A percentile compares a stretch with the other conserved stretches of the same genome.
Evolutionary conservation across 2,329 filamentous ascomycete species (phyloP).

Genomic region (Aureobasidium sp.): DNA sequence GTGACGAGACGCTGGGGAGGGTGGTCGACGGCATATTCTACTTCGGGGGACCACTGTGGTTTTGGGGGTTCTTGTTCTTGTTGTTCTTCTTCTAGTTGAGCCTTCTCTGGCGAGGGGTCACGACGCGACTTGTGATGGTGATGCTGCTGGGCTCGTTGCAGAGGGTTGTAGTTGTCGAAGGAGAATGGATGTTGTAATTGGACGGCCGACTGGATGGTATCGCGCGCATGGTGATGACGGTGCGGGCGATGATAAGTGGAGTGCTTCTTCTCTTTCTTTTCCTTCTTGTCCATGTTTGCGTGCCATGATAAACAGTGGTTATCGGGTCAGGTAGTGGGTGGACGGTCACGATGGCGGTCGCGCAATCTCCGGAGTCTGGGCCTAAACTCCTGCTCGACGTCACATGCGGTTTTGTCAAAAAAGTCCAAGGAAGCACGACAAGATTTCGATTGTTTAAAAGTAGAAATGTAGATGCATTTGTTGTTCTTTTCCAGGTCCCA

Average conservation of each 20-base stretch:
- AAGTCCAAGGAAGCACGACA: background rate
- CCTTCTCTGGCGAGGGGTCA: background rate
- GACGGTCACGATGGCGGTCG: background rate
- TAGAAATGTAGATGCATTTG: background rate
- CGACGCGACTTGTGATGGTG: background rate
- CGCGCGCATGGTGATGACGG: slow-evolving; percentile 16
- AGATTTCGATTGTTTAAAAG: background rate
- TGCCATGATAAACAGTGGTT: background rate
- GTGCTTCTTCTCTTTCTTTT: slow-evolving; percentile 6
- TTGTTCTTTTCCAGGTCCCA: background rate
- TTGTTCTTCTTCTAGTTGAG: background rate
- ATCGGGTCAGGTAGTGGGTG: background rate
- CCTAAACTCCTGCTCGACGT: slow-evolving; percentile 7
- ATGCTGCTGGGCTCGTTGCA: slow-evolving; percentile 28
- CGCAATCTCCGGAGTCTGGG: slow-evolving; percentile 2
- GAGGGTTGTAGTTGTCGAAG: slow-evolving; percentile 32
- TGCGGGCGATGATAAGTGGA: background rate
- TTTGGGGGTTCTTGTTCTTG: background rate
- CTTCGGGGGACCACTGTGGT: slow-evolving; percentile 6
- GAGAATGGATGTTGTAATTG: slow-evolving; percentile 36
- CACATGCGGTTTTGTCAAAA: background rate
- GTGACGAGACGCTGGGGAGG: slow-evolving; percentile 16
- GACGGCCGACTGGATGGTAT: slow-evolving; percentile 36
- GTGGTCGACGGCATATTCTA: slow-evolving; percentile 8
- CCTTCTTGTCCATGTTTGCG: background rate